phyloP scores from a whole-genome alignment of 2,329 filamentous ascomycete species.

The Fusarium falciforme region DNA sequence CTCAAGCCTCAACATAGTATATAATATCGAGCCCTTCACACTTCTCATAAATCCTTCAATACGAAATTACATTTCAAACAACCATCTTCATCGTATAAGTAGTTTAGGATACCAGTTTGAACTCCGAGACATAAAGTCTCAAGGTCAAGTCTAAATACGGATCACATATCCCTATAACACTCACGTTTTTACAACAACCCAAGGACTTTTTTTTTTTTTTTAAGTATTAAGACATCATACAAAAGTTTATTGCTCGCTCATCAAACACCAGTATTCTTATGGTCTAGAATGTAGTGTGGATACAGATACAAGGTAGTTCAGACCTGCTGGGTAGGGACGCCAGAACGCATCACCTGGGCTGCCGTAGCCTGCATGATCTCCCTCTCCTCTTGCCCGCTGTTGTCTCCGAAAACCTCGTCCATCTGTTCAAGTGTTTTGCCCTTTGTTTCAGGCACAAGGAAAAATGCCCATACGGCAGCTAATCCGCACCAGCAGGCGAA shows the following conservation, averaged over 20 bases:
- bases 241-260: not conserved
- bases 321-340: not conserved
- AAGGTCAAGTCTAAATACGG: not conserved
- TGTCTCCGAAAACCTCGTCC: conserved; percentile 72
- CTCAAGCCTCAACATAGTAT: not conserved
- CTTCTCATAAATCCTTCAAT: not conserved
- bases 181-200: not conserved
- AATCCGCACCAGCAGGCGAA: conserved; percentile 62
- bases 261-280: not conserved
- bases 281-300: not conserved
- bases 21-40: not conserved
- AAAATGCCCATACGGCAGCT: conserved; percentile 71
- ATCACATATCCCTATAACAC: not conserved
- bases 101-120: not conserved
- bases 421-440: conserved; percentile 81
- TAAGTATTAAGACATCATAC: not conserved
- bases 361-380: conserved; percentile 9
- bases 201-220: too few relatives aligned
- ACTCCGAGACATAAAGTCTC: not conserved
- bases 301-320: not conserved
- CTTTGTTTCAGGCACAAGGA: conserved; percentile 72
- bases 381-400: conserved; percentile 17
- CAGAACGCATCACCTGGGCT: not conserved
- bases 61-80: not conserved
- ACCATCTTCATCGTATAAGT: not conserved